Percentiles rank a stretch among this genome's conserved stretches.
Evolutionary conservation across 1,139 yeast species (phyloP).

Genomic region (Yamadazyma diddensiae): DNA sequence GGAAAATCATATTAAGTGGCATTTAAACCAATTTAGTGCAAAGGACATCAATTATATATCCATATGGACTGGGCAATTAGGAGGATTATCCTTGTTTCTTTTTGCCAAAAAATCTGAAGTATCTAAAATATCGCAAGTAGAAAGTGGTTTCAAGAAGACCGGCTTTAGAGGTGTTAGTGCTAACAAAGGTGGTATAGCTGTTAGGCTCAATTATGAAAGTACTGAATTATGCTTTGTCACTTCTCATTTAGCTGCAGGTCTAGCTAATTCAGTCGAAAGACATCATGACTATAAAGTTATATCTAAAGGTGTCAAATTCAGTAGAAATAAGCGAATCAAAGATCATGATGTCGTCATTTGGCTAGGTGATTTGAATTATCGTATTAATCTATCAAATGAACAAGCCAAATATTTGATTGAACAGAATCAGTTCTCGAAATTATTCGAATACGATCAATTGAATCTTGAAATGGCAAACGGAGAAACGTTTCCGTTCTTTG

Average conservation of each 20-base stretch:
- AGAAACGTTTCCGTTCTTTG: conserved; percentile 63
- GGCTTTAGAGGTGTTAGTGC: conserved; percentile 96
- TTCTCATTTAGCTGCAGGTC: conserved; percentile 92
- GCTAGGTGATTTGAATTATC: conserved; percentile 90
- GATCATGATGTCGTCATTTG: conserved; percentile 89
- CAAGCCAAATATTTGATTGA: conserved; percentile 58
- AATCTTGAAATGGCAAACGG: conserved; percentile 68
- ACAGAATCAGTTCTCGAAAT: conserved; percentile 46
- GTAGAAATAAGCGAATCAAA: conserved; percentile 46
- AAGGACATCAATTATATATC: conserved; percentile 55
- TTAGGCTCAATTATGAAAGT: conserved; percentile 72
- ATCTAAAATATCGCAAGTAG: conserved; percentile 58
- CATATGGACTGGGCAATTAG: conserved; percentile 85
- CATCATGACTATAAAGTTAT: conserved; percentile 78
- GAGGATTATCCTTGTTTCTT: conserved; percentile 81
- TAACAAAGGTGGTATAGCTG: conserved; percentile 91
- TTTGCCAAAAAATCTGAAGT: conserved; percentile 57
- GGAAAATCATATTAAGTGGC: conserved; percentile 66
- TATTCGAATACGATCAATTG: conserved; percentile 76
- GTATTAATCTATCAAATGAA: conserved; percentile 69
- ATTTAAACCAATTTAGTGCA: conserved; percentile 45
- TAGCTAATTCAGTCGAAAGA: conserved; percentile 71
- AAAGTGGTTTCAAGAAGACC: conserved; percentile 81
- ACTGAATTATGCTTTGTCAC: conserved; percentile 77
- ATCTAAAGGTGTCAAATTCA: conserved; percentile 52